Percentiles rank a stretch among this genome's conserved stretches.
Conservation (phyloP, 768 basidiomycete genomes). For the Russula olivacea region DNA sequence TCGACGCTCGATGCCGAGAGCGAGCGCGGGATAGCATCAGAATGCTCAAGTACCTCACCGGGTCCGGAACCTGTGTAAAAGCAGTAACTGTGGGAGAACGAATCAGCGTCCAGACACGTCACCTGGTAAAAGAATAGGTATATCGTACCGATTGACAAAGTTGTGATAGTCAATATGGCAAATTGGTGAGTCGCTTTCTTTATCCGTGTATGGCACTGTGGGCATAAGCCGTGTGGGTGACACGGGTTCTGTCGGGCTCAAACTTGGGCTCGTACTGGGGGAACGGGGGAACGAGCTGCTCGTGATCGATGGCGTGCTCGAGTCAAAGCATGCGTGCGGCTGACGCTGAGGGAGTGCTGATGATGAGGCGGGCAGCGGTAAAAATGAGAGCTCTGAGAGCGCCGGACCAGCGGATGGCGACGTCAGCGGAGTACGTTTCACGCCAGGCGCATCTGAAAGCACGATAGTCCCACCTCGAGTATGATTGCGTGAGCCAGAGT, state of each 20-base stretch:
- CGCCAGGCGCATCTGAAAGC: not conserved
- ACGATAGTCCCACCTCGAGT: conserved; percentile 14
- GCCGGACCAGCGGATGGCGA: conserved; percentile 15
- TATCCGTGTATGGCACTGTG: not conserved
- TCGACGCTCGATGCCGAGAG: conserved; percentile 52
- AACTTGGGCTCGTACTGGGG: conserved; percentile 17
- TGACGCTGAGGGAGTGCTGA: conserved; percentile 5
- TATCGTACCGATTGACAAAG: conserved; percentile 55
- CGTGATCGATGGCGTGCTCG: not conserved
- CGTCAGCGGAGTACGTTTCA: conserved; percentile 18
- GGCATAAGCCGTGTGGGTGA: not conserved
- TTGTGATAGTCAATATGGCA: conserved; percentile 41
- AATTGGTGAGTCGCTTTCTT: conserved; percentile 7
- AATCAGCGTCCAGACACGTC: conserved; percentile 15
- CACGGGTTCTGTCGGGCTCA: not conserved
- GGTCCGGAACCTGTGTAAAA: conserved; percentile 62
- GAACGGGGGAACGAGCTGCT: conserved; percentile 16
- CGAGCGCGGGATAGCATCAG: conserved; percentile 35
- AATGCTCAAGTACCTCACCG: conserved; percentile 18
- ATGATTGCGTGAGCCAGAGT: conserved; percentile 15
- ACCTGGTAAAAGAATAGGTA: not conserved
- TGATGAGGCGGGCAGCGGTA: not conserved
- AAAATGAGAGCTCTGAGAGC: not conserved
- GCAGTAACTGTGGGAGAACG: conserved; percentile 54
- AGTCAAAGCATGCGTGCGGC: conserved; percentile 9